These are phyloP conservation scores for Yarrowia osloensis DNA, from an alignment of 805 yeast genomes.

Conservation along the genomic window DNA sequence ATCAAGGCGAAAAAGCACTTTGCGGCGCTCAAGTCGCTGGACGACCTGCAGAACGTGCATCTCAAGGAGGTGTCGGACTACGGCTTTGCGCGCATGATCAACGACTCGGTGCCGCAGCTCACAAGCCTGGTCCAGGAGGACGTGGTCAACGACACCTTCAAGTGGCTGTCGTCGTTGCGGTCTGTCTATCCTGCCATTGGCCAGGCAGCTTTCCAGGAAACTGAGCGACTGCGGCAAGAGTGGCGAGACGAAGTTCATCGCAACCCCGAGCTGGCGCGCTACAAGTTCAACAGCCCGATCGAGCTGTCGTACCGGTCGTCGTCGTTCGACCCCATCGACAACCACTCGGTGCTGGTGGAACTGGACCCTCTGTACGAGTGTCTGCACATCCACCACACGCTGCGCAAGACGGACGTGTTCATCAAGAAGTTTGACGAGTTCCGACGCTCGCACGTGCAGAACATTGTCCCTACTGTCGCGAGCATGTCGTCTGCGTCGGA, in stretches of 20 bases:
- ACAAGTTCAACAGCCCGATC: constrained; percentile 81
- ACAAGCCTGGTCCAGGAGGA: constrained; percentile 73
- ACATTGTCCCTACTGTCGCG: constrained; percentile 62
- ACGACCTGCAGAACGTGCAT: constrained; percentile 69
- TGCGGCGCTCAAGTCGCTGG: constrained; percentile 80
- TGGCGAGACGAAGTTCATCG: constrained; percentile 57
- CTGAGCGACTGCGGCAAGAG: constrained; percentile 56
- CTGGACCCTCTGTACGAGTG: constrained; percentile 80
- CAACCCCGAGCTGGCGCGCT: constrained; percentile 52
- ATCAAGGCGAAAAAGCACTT: constrained; percentile 74
- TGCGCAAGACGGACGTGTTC: constrained; percentile 64
- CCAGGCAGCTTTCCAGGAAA: constrained; percentile 54
- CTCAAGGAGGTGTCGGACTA: constrained; percentile 65
- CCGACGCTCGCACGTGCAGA: constrained; percentile 66
- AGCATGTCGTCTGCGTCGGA: constrained; percentile 46
- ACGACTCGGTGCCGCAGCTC: constrained; percentile 74
- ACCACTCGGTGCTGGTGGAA: constrained; percentile 53
- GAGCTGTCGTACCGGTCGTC: constrained; percentile 72
- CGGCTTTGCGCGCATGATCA: constrained; percentile 72
- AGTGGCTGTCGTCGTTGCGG: constrained; percentile 53
- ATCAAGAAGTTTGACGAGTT: constrained; percentile 68
- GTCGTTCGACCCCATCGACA: constrained; percentile 52
- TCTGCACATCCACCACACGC: constrained; percentile 73
- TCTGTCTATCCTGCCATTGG: constrained; percentile 55
- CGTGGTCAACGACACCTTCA: constrained; percentile 54